These are phyloP conservation scores for Aspergillus pseudotamarii DNA, from an alignment of 2,329 filamentous ascomycete genomes.

Conservation along the genomic window DNA sequence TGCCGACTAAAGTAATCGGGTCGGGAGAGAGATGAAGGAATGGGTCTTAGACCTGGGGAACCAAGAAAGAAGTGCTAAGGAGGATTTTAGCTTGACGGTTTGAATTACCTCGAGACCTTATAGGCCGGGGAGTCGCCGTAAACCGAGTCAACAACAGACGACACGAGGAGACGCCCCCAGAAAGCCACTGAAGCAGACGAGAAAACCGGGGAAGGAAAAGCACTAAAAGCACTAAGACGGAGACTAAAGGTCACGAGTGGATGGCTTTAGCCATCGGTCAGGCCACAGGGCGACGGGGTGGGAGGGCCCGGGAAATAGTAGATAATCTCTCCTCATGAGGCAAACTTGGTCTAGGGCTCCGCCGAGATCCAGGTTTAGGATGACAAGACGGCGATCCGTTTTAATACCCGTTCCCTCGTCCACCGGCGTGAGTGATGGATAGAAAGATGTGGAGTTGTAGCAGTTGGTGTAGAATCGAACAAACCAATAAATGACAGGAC, in stretches of 20 bases:
- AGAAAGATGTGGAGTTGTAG: background rate
- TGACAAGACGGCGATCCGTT: background rate
- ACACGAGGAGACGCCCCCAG: background rate
- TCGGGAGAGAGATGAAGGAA: background rate
- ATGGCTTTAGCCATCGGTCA: background rate
- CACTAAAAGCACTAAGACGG: slow-evolving; percentile 1
- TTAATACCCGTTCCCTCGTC: background rate
- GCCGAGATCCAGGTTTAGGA: background rate
- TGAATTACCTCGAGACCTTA: background rate
- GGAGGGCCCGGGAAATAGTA: background rate
- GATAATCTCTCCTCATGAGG: background rate
- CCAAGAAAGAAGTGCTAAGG: background rate
- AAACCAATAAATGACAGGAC: background rate
- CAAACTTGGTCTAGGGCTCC: background rate
- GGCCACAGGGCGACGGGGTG: background rate
- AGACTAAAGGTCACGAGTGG: slow-evolving; percentile 4
- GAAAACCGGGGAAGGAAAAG: slow-evolving; percentile 1
- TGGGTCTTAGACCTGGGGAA: background rate
- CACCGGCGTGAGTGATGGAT: background rate
- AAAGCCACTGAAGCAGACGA: background rate
- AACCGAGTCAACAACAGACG: background rate
- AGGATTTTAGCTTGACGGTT: background rate
- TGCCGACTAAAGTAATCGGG: slow-evolving; percentile 5
- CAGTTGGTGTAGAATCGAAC: background rate
- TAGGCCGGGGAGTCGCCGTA: background rate